A percentile compares a stretch with the other conserved stretches of the same genome.
Conservation (phyloP, 805 yeast species). For the Suhomyces xylopsoci region DNA sequence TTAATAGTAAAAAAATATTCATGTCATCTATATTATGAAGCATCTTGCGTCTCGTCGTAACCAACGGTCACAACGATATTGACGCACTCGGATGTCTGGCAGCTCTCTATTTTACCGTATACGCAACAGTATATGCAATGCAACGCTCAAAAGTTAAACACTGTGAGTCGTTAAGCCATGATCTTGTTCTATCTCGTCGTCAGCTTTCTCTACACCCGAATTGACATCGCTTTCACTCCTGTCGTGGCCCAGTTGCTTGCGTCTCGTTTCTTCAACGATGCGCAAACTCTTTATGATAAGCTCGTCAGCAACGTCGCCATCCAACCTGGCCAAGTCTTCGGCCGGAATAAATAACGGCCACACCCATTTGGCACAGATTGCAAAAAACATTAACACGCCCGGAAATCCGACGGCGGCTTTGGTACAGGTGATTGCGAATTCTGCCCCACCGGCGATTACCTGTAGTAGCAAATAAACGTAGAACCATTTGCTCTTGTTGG, state of each 20-base stretch:
- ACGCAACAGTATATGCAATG: neutral
- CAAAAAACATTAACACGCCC: conserved; percentile 70
- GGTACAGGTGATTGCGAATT: conserved; percentile 82
- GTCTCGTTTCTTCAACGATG: conserved; percentile 10
- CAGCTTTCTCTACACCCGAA: neutral
- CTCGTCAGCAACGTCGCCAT: conserved; percentile 62
- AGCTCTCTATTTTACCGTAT: neutral
- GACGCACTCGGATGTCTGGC: neutral
- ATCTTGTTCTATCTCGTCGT: neutral
- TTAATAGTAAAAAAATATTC: neutral
- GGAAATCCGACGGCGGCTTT: conserved; percentile 95
- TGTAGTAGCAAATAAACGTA: conserved; percentile 56
- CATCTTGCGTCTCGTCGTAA: neutral
- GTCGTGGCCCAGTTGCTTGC: conserved; percentile 1
- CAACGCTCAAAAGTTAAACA: neutral
- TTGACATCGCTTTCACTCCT: neutral
- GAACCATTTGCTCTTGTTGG: conserved; percentile 45
- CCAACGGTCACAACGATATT: neutral
- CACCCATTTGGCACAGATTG: conserved; percentile 54
- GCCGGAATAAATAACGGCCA: conserved; percentile 63
- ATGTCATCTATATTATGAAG: neutral
- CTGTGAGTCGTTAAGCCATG: neutral
- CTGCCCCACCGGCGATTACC: conserved; percentile 68
- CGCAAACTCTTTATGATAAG: conserved; percentile 47
- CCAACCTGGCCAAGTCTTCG: conserved; percentile 61